Evolutionary conservation across 257 asterid genomes (phyloP), one percentile per base, ranked within the genome.

Genomic region (Ophiorrhiza pumila): DNA sequence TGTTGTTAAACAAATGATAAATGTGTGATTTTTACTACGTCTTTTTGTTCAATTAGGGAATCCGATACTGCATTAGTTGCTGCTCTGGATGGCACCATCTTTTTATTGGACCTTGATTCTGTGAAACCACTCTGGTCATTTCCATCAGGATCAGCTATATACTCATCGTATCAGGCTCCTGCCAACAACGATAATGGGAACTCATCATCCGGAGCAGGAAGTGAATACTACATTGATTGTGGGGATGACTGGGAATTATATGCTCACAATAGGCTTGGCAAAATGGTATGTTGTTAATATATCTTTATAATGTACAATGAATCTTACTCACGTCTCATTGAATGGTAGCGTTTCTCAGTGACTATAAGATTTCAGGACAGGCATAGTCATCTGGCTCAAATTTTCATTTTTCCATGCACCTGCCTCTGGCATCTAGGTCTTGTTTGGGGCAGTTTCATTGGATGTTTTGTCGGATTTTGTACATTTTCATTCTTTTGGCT

Each of bases 211-310:
- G 92, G 83, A 71, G 34, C 81, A 42, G 93, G 83, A 77, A 83
- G 82, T 61, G 84, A 72, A 76, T 91, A 91, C 79, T 91, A 81
- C 80, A 90, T 94, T 67, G 99, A 91, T 76, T 88, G 89, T 77
- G 97, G 94, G 57, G 98, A 90, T 72, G 96, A 94, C 65, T 90
- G 96, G 96, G 91, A 86, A 79, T 69, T 94, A 27, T 91, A 91
- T 76, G 97, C 93, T 4, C 96, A 94, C 85, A 87, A 64, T 79
- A 84, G 87, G 83, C 93, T 86, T 41, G 96, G 96, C 55, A 85
- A 86, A 78, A 81, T 88, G 96, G 98, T 93, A 84, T 18, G 60
- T 31, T 52, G 60, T 58, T 62, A 35, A 34, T 49, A 42, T 53
- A 7, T 1, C 20, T 31, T 31, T 39, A 41, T 37, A 39, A 34